Base-by-base conservation (phyloP, 192 early-diverging fungal species). In the Coemansia sp. region DNA sequence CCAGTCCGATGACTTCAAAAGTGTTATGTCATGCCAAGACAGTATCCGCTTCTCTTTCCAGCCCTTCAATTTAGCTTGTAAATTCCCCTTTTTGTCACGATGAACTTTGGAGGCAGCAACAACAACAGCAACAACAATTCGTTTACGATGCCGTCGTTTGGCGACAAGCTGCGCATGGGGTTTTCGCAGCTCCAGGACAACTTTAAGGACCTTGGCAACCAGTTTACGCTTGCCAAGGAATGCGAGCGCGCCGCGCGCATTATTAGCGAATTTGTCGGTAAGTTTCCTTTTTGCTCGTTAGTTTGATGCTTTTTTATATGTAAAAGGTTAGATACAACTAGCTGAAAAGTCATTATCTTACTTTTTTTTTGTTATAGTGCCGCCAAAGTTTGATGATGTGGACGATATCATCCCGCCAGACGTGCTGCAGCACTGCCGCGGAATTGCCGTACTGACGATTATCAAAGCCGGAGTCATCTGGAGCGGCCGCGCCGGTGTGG, bases 401-500 rank as follows among this genome's bases (percentile, higher is more conserved):
- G 88, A 89, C 64, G 83, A 85, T 22, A 82, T 88, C 31, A 92
- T 90, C 56, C 88, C 89, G 5, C 48, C 82, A 18, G 72, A 84
- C 51, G 80, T 91, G 32, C 64, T 91, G 43, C 56, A 71, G 43
- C 85, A 91, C 51, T 94, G 94, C 43, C 88, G 88, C 62, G 96
- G 96, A 18, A 83, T 98, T 18, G 96, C 96, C 46, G 89, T 98
- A 10, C 83, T 98, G 60, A 90, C 91, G 6, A 89, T 95, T 1
- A 56, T 97, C 60, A 98, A 98, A 62, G 95, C 92, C 30, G 95
- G 95, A 0, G 94, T 96, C 56, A 77, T 95, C 11, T 93, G 89
- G 85, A 88, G 89, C 19, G 94, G 91, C 1, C 85, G 93, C 24
- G 84, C 85, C 3, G 96, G 96, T 21, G 78, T 85, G 4, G 96